phyloP scores from a whole-genome alignment of 441 rosid genomes.

The Euphorbia schlechtendalii region DNA sequence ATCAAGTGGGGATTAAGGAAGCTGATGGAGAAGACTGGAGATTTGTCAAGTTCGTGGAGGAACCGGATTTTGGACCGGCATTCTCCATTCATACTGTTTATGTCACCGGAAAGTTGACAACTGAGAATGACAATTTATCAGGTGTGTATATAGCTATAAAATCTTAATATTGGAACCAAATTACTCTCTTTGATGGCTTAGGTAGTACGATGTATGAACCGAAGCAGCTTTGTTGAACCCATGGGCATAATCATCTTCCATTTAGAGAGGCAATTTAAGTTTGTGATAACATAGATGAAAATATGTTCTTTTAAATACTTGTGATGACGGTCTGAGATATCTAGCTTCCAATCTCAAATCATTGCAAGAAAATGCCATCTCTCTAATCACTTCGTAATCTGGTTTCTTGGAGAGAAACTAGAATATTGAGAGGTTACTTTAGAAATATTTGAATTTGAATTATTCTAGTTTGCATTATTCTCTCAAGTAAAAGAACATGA shows the following conservation, averaged over 20 bases:
- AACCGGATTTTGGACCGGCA: constrained; percentile 79
- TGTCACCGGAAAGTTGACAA: constrained; percentile 39
- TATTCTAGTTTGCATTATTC: not conserved
- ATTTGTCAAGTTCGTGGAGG: constrained; percentile 49
- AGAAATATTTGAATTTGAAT: not conserved
- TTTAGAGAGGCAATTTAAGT: not conserved
- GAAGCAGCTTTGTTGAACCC: too few species aligned
- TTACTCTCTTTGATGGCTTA: not conserved
- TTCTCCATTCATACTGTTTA: constrained; percentile 43
- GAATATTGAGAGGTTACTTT: not conserved
- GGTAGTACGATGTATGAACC: not conserved
- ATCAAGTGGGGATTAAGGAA: constrained; percentile 33
- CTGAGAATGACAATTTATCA: constrained; percentile 24
- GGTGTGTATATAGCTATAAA: constrained; percentile 29
- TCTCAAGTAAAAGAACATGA: not conserved
- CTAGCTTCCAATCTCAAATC: not conserved
- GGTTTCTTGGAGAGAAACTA: not conserved
- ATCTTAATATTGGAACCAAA: not conserved
- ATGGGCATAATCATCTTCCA: not conserved
- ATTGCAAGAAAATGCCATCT: not conserved
- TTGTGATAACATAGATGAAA: not conserved
- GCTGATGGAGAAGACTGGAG: constrained; percentile 56
- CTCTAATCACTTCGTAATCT: not conserved
- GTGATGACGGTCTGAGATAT: not conserved
- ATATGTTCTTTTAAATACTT: not conserved